Evolutionary conservation across 306 rosid species (phyloP).

Genomic region (Acacia melanoxylon): DNA sequence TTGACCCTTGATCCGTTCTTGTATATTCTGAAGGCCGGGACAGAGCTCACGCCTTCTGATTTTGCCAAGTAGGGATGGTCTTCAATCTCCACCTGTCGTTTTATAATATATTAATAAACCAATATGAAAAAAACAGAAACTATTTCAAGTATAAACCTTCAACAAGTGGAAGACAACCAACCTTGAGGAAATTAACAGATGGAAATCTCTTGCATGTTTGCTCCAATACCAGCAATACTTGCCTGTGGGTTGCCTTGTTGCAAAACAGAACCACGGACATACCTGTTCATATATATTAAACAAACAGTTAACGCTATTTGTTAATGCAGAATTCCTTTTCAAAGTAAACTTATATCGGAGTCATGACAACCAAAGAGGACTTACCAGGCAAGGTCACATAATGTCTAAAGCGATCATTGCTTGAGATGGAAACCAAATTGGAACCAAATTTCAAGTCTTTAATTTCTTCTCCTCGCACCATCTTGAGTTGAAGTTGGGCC

Average conservation of each 20-base stretch:
- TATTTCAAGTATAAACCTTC: neutral
- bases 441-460: constrained; percentile 78
- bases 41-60: constrained; percentile 67
- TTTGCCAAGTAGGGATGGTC: constrained; percentile 84
- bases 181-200: constrained; percentile 91
- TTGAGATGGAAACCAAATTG: constrained; percentile 68
- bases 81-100: constrained; percentile 81
- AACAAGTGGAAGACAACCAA: constrained; percentile 27
- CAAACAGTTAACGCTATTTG: too few relatives aligned
- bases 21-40: constrained; percentile 89
- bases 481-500: constrained; percentile 70
- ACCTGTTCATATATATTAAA: too few relatives aligned
- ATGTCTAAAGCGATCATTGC: constrained; percentile 81
- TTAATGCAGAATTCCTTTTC: too few relatives aligned
- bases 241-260: constrained; percentile 60
- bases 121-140: neutral
- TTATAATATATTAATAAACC: neutral
- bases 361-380: constrained; percentile 32
- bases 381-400: constrained; percentile 87
- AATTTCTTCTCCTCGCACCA: constrained; percentile 67
- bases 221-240: constrained; percentile 63
- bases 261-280: constrained; percentile 92
- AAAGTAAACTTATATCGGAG: too few relatives aligned
- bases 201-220: constrained; percentile 85
- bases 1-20: constrained; percentile 85